phyloP scores from a whole-genome alignment of 768 basidiomycete genomes.

The Tulasnella sp. region DNA sequence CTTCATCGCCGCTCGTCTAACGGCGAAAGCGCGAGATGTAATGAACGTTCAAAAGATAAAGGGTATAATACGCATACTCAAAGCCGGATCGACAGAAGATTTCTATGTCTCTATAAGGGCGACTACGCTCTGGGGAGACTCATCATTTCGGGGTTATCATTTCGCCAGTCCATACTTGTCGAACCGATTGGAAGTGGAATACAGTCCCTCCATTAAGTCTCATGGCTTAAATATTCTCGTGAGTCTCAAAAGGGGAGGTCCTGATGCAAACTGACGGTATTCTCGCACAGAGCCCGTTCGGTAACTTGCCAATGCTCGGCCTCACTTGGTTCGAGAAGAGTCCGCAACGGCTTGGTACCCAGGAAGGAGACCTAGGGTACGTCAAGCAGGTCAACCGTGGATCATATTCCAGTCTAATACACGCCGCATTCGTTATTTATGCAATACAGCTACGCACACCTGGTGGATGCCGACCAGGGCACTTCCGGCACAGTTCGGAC shows the following conservation, averaged over 20 bases:
- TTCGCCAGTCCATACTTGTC: neutral
- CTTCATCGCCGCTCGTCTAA: neutral
- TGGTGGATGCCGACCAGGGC: neutral
- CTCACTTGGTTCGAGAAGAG: neutral
- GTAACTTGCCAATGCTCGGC: no score
- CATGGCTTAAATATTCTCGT: neutral
- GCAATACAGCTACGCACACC: neutral
- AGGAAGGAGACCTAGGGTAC: neutral
- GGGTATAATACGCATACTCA: neutral
- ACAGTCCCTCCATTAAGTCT: neutral
- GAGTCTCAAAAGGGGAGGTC: neutral
- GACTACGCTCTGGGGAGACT: neutral
- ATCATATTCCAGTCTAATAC: no score
- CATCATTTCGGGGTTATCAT: neutral
- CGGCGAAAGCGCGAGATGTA: neutral
- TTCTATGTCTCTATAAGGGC: neutral
- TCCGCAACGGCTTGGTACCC: neutral
- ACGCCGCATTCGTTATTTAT: neutral
- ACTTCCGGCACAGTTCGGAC: neutral
- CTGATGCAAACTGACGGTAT: neutral
- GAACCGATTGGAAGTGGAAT: neutral
- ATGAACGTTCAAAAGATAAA: neutral
- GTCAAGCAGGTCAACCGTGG: neutral
- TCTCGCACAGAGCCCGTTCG: no score
- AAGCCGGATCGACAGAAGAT: neutral